phyloP scores from a whole-genome alignment of 2,329 filamentous ascomycete genomes.

The Cercospora canescens region DNA sequence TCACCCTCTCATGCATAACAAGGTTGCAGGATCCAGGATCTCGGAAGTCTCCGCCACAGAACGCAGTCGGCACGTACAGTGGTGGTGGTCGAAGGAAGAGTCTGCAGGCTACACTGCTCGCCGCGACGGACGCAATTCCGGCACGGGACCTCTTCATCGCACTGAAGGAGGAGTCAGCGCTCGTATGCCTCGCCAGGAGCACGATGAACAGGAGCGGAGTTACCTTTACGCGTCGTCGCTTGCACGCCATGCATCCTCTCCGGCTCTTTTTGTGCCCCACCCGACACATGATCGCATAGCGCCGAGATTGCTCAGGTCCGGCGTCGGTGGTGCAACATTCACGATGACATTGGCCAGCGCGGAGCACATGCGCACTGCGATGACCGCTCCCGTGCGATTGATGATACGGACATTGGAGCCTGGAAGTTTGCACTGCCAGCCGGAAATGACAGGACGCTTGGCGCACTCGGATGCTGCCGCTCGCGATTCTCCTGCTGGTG shows the following conservation, averaged over 20 bases:
- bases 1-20: too few relatives aligned
- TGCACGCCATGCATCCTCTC: slow-evolving; percentile 19
- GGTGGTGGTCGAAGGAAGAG: slow-evolving; percentile 13
- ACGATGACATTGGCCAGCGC: neutral
- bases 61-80: slow-evolving; percentile 4
- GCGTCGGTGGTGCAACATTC: neutral
- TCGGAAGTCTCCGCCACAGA: too few relatives aligned
- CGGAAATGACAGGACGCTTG: neutral
- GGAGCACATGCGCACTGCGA: neutral
- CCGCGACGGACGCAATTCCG: slow-evolving; percentile 16
- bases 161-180: too few relatives aligned
- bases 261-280: slow-evolving; percentile 19
- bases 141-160: slow-evolving; percentile 18
- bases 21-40: neutral
- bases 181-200: too few relatives aligned
- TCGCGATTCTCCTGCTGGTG: too few relatives aligned
- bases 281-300: slow-evolving; percentile 8
- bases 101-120: slow-evolving; percentile 16
- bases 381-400: neutral
- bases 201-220: too few relatives aligned
- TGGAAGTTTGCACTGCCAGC: neutral
- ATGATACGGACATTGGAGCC: neutral
- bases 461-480: neutral
- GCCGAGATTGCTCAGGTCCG: neutral
- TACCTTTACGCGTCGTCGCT: slow-evolving; percentile 18